Evolutionary conservation across 148 eudicot genomes (phyloP).

Genomic region (Dysphania ambrosioides): DNA sequence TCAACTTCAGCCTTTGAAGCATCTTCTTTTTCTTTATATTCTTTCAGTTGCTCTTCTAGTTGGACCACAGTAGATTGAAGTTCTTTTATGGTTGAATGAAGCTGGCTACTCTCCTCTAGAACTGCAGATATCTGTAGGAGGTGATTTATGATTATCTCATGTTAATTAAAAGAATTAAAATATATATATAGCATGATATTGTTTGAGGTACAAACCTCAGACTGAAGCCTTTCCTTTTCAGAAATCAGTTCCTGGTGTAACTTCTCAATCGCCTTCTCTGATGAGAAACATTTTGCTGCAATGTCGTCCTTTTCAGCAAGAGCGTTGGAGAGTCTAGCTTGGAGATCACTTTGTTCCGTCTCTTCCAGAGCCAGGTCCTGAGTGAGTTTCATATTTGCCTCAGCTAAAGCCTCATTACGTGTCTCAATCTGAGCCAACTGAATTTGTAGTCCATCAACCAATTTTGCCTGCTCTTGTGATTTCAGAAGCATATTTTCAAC

Average conservation of each 20-base stretch:
- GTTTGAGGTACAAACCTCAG: constrained; percentile 45
- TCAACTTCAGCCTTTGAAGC: constrained; percentile 44
- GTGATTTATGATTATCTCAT: background rate
- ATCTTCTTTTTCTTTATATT: constrained; percentile 38
- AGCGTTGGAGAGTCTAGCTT: constrained; percentile 38
- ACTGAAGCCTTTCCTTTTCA: constrained; percentile 61
- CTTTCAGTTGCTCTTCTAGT: constrained; percentile 58
- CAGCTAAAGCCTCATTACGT: constrained; percentile 49
- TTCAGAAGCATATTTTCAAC: constrained; percentile 21
- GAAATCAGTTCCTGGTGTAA: constrained; percentile 53
- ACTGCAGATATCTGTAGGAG: constrained; percentile 51
- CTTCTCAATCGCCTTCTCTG: constrained; percentile 56
- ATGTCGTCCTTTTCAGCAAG: constrained; percentile 52
- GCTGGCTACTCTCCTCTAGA: constrained; percentile 51
- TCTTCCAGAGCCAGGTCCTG: constrained; percentile 53
- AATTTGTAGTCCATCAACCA: constrained; percentile 25
- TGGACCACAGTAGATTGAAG: constrained; percentile 36
- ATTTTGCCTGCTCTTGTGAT: constrained; percentile 26
- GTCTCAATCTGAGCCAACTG: constrained; percentile 41
- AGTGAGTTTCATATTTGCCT: constrained; percentile 56
- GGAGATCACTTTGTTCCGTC: constrained; percentile 52
- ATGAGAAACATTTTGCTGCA: constrained; percentile 38
- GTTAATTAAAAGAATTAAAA: background rate
- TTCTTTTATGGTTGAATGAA: constrained; percentile 49
- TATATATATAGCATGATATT: background rate